Evolutionary conservation across 805 yeast genomes (phyloP).

Genomic region (Cyberlindnera galapagoensis): DNA sequence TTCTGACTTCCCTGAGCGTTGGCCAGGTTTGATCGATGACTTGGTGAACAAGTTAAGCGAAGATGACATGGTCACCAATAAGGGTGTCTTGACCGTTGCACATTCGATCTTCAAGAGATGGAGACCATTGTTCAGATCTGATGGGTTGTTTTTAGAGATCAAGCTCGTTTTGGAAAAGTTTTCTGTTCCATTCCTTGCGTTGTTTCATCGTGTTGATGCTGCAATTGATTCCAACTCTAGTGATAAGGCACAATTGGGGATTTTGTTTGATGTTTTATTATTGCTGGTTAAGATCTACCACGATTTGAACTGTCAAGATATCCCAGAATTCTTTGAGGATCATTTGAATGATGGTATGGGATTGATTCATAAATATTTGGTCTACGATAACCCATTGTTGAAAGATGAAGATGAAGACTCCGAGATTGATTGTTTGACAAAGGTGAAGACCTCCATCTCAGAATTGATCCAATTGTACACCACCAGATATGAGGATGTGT

Average conservation of each 20-base stretch:
- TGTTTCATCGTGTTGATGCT: constrained; percentile 62
- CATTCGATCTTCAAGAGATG: constrained; percentile 95
- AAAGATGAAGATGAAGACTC: constrained; percentile 57
- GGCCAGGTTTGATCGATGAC: constrained; percentile 75
- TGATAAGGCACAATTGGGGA: constrained; percentile 44
- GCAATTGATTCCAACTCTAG: constrained; percentile 42
- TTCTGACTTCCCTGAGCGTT: constrained; percentile 86
- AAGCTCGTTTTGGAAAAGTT: constrained; percentile 81
- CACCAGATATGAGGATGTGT: constrained; percentile 87
- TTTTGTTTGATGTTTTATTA: constrained; percentile 64
- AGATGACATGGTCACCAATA: constrained; percentile 66
- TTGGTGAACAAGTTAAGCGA: constrained; percentile 58
- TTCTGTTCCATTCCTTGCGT: constrained; percentile 67
- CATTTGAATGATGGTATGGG: constrained; percentile 71
- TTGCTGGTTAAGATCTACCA: constrained; percentile 76
- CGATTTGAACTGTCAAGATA: constrained; percentile 95
- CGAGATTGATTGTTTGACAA: constrained; percentile 61
- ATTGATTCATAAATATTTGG: constrained; percentile 73
- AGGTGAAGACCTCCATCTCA: constrained; percentile 73
- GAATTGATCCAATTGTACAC: constrained; percentile 83
- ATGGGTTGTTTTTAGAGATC: constrained; percentile 83
- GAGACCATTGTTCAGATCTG: constrained; percentile 91
- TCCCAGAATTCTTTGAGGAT: constrained; percentile 97
- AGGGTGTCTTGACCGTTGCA: constrained; percentile 85
- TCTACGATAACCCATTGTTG: constrained; percentile 48